phyloP scores from a whole-genome alignment of 257 asterid species.

The Penstemon davidsonii region DNA sequence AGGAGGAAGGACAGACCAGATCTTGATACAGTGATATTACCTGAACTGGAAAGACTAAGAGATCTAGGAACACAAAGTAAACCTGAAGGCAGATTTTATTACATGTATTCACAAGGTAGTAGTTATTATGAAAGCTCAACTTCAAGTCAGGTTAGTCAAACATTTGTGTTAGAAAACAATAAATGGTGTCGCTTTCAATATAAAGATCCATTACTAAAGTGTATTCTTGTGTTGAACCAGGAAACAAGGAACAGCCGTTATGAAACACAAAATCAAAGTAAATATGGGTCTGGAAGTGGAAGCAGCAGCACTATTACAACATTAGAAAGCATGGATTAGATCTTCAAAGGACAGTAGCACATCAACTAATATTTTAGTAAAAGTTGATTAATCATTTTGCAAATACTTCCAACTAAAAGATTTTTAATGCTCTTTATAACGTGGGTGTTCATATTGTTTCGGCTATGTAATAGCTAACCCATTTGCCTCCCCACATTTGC shows the following conservation, averaged over 20 bases:
- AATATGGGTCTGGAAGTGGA: slow-evolving; percentile 17
- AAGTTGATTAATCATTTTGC: slow-evolving; percentile 15
- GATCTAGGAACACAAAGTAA: slow-evolving; percentile 36
- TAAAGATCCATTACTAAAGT: not conserved
- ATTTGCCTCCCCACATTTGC: not conserved
- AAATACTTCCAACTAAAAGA: not conserved
- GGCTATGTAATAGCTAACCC: slow-evolving; percentile 5
- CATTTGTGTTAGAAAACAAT: not conserved
- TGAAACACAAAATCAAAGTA: slow-evolving; percentile 19
- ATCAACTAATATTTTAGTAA: slow-evolving; percentile 13
- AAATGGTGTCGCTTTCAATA: slow-evolving; percentile 10
- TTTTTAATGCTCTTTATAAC: not conserved
- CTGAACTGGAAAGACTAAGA: slow-evolving; percentile 62
- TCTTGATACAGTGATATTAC: slow-evolving; percentile 67
- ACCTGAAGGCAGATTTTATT: slow-evolving; percentile 26
- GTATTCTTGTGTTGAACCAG: slow-evolving; percentile 21
- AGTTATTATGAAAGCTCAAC: slow-evolving; percentile 38
- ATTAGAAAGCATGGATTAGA: slow-evolving; percentile 26
- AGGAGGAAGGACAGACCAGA: slow-evolving; percentile 87
- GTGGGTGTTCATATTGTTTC: not conserved
- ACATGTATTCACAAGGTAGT: slow-evolving; percentile 27
- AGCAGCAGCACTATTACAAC: slow-evolving; percentile 25
- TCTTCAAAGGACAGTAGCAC: slow-evolving; percentile 18
- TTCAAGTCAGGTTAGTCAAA: slow-evolving; percentile 34
- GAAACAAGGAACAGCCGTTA: slow-evolving; percentile 20